Base-by-base conservation (phyloP, 2,329 filamentous ascomycete species). In the Lecanoromycetidae sp. region DNA sequence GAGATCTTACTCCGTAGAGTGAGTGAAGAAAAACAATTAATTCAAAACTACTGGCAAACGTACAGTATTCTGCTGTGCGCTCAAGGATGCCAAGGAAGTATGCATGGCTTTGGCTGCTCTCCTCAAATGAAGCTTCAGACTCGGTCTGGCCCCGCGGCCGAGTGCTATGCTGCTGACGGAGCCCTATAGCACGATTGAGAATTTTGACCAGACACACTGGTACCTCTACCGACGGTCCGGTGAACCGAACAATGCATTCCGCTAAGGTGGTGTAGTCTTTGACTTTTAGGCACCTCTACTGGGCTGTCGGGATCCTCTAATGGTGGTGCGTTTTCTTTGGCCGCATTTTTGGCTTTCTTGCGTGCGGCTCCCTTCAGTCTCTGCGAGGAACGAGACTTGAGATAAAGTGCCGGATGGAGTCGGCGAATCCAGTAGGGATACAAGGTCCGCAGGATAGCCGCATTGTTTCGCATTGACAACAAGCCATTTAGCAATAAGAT, bases 11-110 rank as follows among this genome's bases (percentile, higher is more conserved):
- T n/a, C n/a, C n/a, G n/a, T n/a, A n/a, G n/a, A n/a, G n/a, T n/a
- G n/a, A n/a, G n/a, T n/a, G n/a, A n/a, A n/a, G n/a, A n/a, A n/a
- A n/a, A n/a, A n/a, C n/a, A n/a, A n/a, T n/a, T n/a, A n/a, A n/a
- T n/a, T n/a, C n/a, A n/a, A n/a, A n/a, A n/a, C n/a, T n/a, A n/a
- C n/a, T n/a, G n/a, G n/a, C n/a, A n/a, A n/a, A n/a, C n/a, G n/a
- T n/a, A n/a, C n/a, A n/a, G n/a, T n/a, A n/a, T n/a, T n/a, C n/a
- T n/a, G n/a, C n/a, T n/a, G 44, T 48, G 15, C 25, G 25, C 23
- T 51, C 44, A n/a, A 51, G 36, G 26, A 51, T 40, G 7, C 37
- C 38, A 9, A 51, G 34, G n/a, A 51, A 51, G 26, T 44, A 40
- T 13, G 38, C 25, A 38, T 51, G 48, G n/a, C 29, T 27, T 10